phyloP scores from a whole-genome alignment of 2,329 filamentous ascomycete species.

The Epichloe baconii region DNA sequence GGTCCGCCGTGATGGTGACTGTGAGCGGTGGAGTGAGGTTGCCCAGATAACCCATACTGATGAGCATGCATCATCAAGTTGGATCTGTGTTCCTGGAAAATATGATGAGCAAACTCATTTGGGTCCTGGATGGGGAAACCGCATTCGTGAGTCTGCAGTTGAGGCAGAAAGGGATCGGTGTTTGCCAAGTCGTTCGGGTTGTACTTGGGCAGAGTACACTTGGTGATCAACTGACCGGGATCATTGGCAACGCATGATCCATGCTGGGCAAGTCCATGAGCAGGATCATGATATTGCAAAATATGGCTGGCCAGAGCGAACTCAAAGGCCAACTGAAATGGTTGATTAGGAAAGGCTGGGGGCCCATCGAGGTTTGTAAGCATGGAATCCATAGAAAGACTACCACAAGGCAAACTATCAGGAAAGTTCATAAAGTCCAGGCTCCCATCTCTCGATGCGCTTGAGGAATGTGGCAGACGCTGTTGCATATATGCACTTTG shows the following conservation, averaged over 20 bases:
- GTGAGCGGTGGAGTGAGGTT: slow-evolving; percentile 1
- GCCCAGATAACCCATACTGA: slow-evolving; percentile 4
- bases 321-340: slow-evolving; percentile 11
- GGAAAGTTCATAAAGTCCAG: slow-evolving; percentile 6
- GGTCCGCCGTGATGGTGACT: background rate
- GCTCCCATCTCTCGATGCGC: slow-evolving; percentile 1
- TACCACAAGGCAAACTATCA: slow-evolving; percentile 10
- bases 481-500: slow-evolving; percentile 7
- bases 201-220: slow-evolving; percentile 16
- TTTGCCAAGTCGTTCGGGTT: slow-evolving; percentile 6
- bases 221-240: slow-evolving; percentile 12
- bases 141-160: slow-evolving; percentile 12
- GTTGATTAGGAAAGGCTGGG: slow-evolving; percentile 7
- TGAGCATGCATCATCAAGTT: slow-evolving; percentile 7
- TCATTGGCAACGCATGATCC: slow-evolving; percentile 17
- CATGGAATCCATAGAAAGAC: slow-evolving; percentile 11
- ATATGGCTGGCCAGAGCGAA: slow-evolving; percentile 17
- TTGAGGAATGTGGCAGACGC: slow-evolving; percentile 1
- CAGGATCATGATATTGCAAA: slow-evolving; percentile 17
- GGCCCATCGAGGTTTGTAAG: slow-evolving; percentile 5
- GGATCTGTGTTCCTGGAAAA: slow-evolving; percentile 16
- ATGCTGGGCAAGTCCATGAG: slow-evolving; percentile 10
- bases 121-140: slow-evolving; percentile 16
- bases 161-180: slow-evolving; percentile 8
- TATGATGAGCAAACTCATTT: slow-evolving; percentile 15